These are phyloP conservation scores for Teunomyces atbi DNA, from an alignment of 805 yeast genomes.

Conservation along the genomic window DNA sequence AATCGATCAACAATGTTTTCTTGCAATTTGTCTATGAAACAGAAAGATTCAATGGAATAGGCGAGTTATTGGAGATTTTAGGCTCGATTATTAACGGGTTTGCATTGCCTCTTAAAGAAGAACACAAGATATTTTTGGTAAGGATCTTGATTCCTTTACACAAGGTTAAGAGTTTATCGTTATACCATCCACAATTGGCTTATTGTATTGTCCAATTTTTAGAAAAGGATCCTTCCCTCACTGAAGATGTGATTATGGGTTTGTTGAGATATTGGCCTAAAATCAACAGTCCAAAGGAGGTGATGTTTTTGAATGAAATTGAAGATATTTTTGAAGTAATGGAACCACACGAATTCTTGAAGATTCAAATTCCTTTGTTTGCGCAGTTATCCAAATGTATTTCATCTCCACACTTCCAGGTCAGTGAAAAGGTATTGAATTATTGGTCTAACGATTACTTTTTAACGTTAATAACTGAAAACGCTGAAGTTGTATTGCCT, in stretches of 20 bases:
- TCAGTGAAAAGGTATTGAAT: conserved; percentile 89
- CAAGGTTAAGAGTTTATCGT: conserved; percentile 80
- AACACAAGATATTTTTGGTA: conserved; percentile 86
- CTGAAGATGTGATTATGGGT: conserved; percentile 97
- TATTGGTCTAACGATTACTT: conserved; percentile 96
- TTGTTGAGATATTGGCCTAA: conserved; percentile 95
- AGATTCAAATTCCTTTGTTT: conserved; percentile 89
- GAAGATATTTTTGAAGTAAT: conserved; percentile 96
- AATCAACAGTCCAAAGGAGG: conserved; percentile 89
- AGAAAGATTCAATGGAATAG: conserved; percentile 92
- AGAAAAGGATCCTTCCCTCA: conserved; percentile 87
- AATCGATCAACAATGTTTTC: conserved; percentile 88
- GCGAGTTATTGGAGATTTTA: conserved; percentile 88
- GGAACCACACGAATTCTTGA: conserved; percentile 88
- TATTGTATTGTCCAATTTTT: conserved; percentile 95
- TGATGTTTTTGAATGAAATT: conserved; percentile 91
- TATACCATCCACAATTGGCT: conserved; percentile 95
- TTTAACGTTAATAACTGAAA: conserved; percentile 83
- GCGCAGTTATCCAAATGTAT: conserved; percentile 94
- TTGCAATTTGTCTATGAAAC: conserved; percentile 93
- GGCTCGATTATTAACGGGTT: conserved; percentile 97
- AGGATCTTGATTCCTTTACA: conserved; percentile 89
- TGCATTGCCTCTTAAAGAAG: conserved; percentile 95
- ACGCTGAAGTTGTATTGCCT: conserved; percentile 89
- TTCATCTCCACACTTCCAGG: conserved; percentile 94